A percentile compares a stretch with the other conserved stretches of the same genome.
These are phyloP conservation scores for Yarrowia yakushimensis DNA, from an alignment of 805 yeast species.

Conservation along the genomic window DNA sequence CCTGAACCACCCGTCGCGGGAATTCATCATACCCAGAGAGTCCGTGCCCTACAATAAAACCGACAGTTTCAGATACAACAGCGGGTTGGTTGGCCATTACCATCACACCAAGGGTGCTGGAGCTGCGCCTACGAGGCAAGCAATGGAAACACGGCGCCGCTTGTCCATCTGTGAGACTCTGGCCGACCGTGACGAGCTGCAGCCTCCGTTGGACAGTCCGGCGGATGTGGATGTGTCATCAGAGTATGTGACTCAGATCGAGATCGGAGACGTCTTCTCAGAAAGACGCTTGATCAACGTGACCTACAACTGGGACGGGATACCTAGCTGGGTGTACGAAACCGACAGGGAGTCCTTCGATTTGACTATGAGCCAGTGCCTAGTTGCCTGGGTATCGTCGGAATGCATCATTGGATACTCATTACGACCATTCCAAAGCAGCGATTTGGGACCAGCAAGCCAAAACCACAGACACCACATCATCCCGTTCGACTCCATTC, in stretches of 20 bases:
- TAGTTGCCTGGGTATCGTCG: constrained; percentile 26
- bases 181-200: background rate
- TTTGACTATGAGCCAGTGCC: constrained; percentile 20
- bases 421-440: background rate
- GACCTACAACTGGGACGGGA: constrained; percentile 18
- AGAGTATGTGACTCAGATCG: background rate
- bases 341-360: constrained; percentile 26
- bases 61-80: constrained; percentile 5
- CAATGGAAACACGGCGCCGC: background rate
- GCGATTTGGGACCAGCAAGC: background rate
- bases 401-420: constrained; percentile 19
- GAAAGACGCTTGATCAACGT: constrained; percentile 17
- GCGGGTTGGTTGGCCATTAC: constrained; percentile 24
- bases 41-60: constrained; percentile 27
- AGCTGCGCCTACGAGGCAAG: background rate
- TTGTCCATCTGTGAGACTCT: background rate
- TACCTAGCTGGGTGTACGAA: constrained; percentile 25
- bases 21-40: constrained; percentile 26
- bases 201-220: background rate
- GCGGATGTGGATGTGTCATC: background rate
- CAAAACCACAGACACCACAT: background rate
- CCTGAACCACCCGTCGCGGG: constrained; percentile 27
- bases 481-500: background rate
- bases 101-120: constrained; percentile 24
- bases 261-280: background rate